These are phyloP conservation scores for Acanthamoeba sp. DNA, from an alignment of 208 protist genomes.

Conservation along the genomic window DNA sequence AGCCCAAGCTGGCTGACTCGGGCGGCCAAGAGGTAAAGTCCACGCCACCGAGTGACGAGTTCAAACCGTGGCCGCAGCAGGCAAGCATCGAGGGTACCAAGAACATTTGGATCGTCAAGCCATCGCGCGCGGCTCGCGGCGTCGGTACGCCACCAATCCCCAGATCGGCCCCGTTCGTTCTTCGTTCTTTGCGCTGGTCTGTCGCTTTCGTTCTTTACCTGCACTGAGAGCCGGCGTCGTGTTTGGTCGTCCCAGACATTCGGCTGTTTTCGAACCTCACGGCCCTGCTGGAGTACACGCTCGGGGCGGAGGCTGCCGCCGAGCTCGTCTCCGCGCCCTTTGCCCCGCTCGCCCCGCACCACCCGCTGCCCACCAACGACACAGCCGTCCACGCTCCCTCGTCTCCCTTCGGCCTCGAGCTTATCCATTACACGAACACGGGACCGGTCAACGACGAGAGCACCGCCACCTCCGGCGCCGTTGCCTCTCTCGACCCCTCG, in stretches of 20 bases:
- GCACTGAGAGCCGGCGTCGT: neutral
- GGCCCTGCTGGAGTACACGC: constrained; percentile 71
- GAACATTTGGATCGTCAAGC: constrained; percentile 85
- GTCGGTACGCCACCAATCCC: constrained; percentile 11
- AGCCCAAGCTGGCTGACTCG: neutral
- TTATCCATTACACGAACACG: neutral
- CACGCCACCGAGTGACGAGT: neutral
- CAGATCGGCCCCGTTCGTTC: too few relatives aligned
- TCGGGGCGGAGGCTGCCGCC: neutral
- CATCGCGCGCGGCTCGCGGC: constrained; percentile 48
- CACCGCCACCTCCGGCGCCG: too few relatives aligned
- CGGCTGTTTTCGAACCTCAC: constrained; percentile 71
- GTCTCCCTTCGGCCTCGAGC: neutral
- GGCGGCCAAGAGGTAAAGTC: neutral
- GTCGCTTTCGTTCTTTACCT: neutral
- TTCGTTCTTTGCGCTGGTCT: neutral
- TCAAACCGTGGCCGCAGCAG: constrained; percentile 53
- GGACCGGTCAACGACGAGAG: neutral
- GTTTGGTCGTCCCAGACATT: constrained; percentile 71
- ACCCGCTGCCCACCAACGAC: neutral
- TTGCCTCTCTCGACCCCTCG: neutral
- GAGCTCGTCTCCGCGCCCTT: neutral
- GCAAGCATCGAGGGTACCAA: constrained; percentile 74
- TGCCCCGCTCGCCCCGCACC: neutral
- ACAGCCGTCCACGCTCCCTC: neutral